These are phyloP conservation scores for Silene latifolia DNA, from an alignment of 148 eudicot species.

Conservation along the genomic window DNA sequence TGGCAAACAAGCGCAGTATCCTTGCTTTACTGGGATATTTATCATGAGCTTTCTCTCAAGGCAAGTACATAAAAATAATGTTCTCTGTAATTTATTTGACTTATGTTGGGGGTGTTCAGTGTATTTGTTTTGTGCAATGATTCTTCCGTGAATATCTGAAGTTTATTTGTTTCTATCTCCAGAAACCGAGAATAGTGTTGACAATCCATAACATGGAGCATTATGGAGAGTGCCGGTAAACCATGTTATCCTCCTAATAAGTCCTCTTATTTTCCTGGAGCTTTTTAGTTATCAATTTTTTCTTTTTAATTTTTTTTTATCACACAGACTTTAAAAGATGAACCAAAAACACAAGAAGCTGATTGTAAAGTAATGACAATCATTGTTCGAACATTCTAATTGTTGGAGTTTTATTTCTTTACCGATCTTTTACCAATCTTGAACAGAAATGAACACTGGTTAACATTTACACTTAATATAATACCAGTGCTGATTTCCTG, in stretches of 20 bases:
- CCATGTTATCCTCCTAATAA: not conserved
- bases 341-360: conserved; percentile 1
- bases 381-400: not conserved
- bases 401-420: not conserved
- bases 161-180: conserved; percentile 26
- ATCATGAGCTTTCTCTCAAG: conserved; percentile 69
- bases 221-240: conserved; percentile 85
- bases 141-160: not conserved
- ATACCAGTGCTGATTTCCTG: too few species aligned
- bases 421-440: not conserved
- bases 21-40: conserved; percentile 88
- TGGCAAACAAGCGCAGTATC: conserved; percentile 83
- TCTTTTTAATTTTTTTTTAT: too few species aligned
- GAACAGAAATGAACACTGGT: not conserved
- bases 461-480: not conserved
- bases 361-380: not conserved
- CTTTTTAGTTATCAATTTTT: not conserved
- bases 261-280: not conserved
- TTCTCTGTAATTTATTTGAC: not conserved
- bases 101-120: not conserved
- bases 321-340: too few species aligned
- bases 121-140: not conserved
- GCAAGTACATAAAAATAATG: conserved; percentile 31
- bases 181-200: conserved; percentile 84
- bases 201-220: conserved; percentile 96